Percentiles rank a stretch among this genome's conserved stretches.
Evolutionary conservation across 345 rosid species (phyloP).

Genomic region (Hibiscus mutabilis): DNA sequence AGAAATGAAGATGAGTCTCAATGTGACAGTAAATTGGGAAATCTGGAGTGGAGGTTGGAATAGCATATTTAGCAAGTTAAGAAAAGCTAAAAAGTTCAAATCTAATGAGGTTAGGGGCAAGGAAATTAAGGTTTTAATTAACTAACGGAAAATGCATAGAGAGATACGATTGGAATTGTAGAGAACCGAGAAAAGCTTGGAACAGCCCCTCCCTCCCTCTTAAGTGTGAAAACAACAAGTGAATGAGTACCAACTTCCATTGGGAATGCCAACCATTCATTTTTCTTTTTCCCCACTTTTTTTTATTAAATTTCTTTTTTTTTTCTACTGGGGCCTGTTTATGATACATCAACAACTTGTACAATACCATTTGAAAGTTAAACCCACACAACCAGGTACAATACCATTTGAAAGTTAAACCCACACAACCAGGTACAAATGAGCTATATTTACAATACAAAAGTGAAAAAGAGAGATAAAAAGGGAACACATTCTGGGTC

Average conservation of each 20-base stretch:
- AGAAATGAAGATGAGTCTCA: background rate
- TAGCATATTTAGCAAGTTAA: slow-evolving; percentile 4
- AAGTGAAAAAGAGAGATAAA: background rate
- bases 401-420: too few species aligned
- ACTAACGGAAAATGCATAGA: background rate
- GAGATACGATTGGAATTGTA: slow-evolving; percentile 37
- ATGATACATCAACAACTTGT: too few species aligned
- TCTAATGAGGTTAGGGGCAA: slow-evolving; percentile 17
- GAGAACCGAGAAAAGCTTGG: slow-evolving; percentile 46
- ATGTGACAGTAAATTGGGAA: slow-evolving; percentile 4
- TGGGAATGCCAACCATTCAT: background rate
- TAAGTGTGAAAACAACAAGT: slow-evolving; percentile 84
- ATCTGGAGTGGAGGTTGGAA: slow-evolving; percentile 14
- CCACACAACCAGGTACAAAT: background rate
- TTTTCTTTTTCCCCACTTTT: background rate
- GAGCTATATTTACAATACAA: background rate
- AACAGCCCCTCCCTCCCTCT: slow-evolving; percentile 7
- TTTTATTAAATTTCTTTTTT: too few species aligned
- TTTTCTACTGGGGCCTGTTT: too few species aligned
- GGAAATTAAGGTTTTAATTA: slow-evolving; percentile 21
- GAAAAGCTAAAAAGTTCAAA: slow-evolving; percentile 4
- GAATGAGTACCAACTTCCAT: slow-evolving; percentile 39
- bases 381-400: background rate
- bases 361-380: too few species aligned
- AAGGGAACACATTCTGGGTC: slow-evolving; percentile 7